Evolutionary conservation across 768 basidiomycete genomes (phyloP).

Genomic region (Naganishia onofrii): DNA sequence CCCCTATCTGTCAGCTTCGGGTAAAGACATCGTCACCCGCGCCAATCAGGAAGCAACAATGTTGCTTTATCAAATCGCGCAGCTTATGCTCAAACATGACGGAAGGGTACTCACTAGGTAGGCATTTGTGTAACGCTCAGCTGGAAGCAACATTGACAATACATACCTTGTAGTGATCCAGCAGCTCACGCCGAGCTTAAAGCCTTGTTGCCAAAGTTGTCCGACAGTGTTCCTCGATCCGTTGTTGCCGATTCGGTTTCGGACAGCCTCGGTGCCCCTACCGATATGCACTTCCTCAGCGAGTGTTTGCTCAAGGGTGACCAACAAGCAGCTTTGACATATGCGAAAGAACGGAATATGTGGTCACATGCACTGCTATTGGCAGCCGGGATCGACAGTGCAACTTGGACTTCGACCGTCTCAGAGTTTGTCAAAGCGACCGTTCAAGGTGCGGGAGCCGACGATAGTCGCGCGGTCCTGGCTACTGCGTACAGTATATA

Average conservation of each 20-base stretch:
- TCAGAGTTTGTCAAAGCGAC: conserved; percentile 63
- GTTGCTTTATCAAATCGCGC: conserved; percentile 69
- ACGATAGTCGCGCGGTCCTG: conserved; percentile 21
- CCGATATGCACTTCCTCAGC: conserved; percentile 33
- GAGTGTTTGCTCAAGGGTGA: conserved; percentile 76
- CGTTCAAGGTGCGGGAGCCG: not conserved
- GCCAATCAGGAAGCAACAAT: conserved; percentile 72
- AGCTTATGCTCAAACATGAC: conserved; percentile 81
- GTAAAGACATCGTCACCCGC: conserved; percentile 55
- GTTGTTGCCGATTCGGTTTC: not conserved
- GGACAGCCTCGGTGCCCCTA: not conserved
- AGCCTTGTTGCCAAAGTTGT: conserved; percentile 13
- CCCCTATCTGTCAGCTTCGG: conserved; percentile 62
- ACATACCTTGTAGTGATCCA: conserved; percentile 1
- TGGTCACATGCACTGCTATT: conserved; percentile 98
- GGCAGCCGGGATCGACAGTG: conserved; percentile 85
- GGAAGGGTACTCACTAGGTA: conserved; percentile 83
- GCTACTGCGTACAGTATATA: conserved; percentile 21
- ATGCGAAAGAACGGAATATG: conserved; percentile 78
- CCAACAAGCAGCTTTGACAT: conserved; percentile 78
- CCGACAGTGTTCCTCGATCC: not conserved
- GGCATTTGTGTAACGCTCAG: conserved; percentile 44
- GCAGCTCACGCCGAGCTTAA: conserved; percentile 11
- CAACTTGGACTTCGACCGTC: conserved; percentile 87
- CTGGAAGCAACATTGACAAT: not conserved